Conservation (phyloP, 768 basidiomycete species). For the Boletus reticulatus region DNA sequence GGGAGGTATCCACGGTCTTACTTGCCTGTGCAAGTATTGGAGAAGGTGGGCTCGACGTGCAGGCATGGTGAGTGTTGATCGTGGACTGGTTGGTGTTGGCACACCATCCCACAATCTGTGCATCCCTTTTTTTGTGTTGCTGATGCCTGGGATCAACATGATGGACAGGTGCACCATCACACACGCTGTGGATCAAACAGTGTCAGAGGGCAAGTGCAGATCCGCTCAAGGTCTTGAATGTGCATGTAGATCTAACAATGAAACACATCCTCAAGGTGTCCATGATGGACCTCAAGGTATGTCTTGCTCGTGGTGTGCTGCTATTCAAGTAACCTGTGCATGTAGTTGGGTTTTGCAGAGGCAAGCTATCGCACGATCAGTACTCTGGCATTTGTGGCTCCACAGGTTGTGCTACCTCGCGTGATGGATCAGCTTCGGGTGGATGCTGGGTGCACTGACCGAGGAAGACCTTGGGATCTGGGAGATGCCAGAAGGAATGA, state of each 20-base stretch:
- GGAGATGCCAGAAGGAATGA: constrained; percentile 78
- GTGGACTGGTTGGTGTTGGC: constrained; percentile 61
- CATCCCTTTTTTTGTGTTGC: constrained; percentile 17
- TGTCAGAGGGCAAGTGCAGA: constrained; percentile 69
- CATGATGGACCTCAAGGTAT: constrained; percentile 46
- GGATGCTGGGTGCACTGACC: constrained; percentile 67
- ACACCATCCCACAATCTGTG: constrained; percentile 69
- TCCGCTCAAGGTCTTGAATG: constrained; percentile 58
- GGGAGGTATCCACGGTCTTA: constrained; percentile 51
- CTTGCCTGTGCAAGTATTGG: constrained; percentile 48
- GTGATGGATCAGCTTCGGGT: constrained; percentile 62
- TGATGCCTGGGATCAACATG: not conserved
- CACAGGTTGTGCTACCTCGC: constrained; percentile 61
- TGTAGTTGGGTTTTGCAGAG: constrained; percentile 44
- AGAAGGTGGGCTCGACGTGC: constrained; percentile 34
- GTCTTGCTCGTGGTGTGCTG: not conserved
- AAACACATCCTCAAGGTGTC: constrained; percentile 48
- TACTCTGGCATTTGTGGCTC: constrained; percentile 80
- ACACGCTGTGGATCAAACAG: constrained; percentile 68
- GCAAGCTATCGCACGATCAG: constrained; percentile 75
- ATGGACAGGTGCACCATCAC: constrained; percentile 15
- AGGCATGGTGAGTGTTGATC: constrained; percentile 44
- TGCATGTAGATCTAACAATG: constrained; percentile 49
- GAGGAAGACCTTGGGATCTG: constrained; percentile 80
- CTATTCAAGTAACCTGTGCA: not conserved